phyloP scores from a whole-genome alignment of 306 rosid species.

The Medicago ruthenica region DNA sequence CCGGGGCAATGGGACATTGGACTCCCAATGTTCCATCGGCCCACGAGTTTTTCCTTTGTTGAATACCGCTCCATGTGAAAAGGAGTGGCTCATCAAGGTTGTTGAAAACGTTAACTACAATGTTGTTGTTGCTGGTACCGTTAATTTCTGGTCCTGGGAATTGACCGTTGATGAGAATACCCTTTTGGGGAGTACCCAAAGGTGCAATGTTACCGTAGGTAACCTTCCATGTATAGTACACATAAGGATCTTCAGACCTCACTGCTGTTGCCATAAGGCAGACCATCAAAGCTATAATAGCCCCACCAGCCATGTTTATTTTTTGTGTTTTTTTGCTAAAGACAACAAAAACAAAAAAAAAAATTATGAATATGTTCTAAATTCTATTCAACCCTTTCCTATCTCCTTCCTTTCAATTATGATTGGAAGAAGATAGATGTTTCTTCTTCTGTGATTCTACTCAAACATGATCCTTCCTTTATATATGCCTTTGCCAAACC shows the following conservation, averaged over 20 bases:
- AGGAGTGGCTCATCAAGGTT: constrained; percentile 82
- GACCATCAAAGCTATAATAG: constrained; percentile 35
- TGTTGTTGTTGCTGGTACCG: constrained; percentile 75
- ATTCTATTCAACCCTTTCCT: constrained; percentile 41
- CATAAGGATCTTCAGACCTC: constrained; percentile 66
- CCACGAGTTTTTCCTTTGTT: constrained; percentile 88
- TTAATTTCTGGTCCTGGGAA: constrained; percentile 87
- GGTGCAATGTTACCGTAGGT: constrained; percentile 79
- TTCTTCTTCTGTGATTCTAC: constrained; percentile 43
- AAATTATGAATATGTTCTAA: background rate
- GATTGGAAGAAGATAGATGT: constrained; percentile 51
- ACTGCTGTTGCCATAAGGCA: constrained; percentile 52
- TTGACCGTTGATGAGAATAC: constrained; percentile 73
- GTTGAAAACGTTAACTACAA: constrained; percentile 72
- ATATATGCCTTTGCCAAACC: constrained; percentile 40
- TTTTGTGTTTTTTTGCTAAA: background rate
- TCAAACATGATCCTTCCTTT: background rate
- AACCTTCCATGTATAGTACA: constrained; percentile 77
- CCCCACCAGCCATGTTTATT: constrained; percentile 26
- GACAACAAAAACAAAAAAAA: background rate
- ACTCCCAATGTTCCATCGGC: constrained; percentile 76
- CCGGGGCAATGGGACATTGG: constrained; percentile 77
- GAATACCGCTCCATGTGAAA: constrained; percentile 78
- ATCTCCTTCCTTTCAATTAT: constrained; percentile 13
- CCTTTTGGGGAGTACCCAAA: constrained; percentile 73